These are phyloP conservation scores for Blastobotrys arbuscula DNA, from an alignment of 1,139 yeast genomes.

Conservation along the genomic window DNA sequence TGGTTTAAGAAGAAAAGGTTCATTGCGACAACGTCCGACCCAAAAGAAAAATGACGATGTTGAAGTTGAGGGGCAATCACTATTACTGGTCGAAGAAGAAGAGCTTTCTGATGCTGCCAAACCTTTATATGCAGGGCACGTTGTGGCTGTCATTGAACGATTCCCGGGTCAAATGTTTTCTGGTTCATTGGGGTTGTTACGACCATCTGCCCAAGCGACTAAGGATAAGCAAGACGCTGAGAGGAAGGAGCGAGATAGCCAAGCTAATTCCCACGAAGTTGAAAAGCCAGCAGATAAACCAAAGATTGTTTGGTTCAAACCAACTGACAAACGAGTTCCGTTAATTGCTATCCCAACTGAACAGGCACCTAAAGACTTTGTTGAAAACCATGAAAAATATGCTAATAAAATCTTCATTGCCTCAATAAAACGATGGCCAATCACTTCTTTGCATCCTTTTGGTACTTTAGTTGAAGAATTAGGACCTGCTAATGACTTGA, in stretches of 20 bases:
- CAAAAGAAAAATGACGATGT: constrained; percentile 97
- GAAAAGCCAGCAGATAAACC: constrained; percentile 49
- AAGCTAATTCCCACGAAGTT: background rate
- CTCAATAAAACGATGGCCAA: constrained; percentile 97
- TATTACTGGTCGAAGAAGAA: constrained; percentile 88
- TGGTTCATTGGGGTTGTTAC: constrained; percentile 85
- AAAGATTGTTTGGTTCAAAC: constrained; percentile 97
- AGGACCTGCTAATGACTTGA: constrained; percentile 72
- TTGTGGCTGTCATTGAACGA: constrained; percentile 95
- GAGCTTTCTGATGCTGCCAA: constrained; percentile 89
- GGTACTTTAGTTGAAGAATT: constrained; percentile 87
- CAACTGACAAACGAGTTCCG: constrained; percentile 96
- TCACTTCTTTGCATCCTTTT: constrained; percentile 95
- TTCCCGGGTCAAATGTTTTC: constrained; percentile 90
- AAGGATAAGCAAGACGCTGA: constrained; percentile 64
- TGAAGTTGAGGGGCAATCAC: constrained; percentile 95
- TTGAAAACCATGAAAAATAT: constrained; percentile 82
- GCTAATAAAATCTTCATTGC: constrained; percentile 84
- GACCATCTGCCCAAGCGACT: constrained; percentile 95
- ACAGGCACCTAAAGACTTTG: constrained; percentile 94
- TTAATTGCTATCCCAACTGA: constrained; percentile 97
- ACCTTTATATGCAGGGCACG: constrained; percentile 96
- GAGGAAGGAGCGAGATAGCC: constrained; percentile 40
- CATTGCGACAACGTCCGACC: constrained; percentile 93
- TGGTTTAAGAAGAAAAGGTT: constrained; percentile 73